Base-by-base conservation (phyloP, 1,284 basidiomycete genomes). In the Sporisorium graminicola region DNA sequence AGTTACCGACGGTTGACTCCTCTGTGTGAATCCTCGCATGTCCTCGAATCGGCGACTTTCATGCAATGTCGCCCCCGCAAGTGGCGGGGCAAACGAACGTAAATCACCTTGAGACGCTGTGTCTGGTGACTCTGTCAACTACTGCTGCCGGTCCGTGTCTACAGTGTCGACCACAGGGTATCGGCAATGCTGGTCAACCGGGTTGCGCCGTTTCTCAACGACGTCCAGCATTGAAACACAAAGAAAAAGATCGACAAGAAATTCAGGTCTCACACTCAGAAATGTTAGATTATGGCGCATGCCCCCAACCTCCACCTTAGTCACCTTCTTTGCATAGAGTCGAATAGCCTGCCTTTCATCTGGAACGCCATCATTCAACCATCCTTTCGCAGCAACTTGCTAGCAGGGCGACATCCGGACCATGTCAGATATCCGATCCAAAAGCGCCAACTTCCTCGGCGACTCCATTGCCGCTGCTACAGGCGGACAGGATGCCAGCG, bases 361-460 rank as follows among this genome's bases (percentile, higher is more conserved):
- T n/a, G n/a, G n/a, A n/a, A n/a, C n/a, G n/a, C n/a, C n/a, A n/a
- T n/a, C n/a, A n/a, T 5, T 22, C 33, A 16, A 49, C 46, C 50
- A 13, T 18, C 47, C 53, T 42, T 27, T 6, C n/a, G 12, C 10
- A 16, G 20, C 26, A 20, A 9, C 35, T 22, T 22, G n/a, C 16
- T 46, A 55, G 3, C 56, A 29, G 5, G n/a, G 5, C 16, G 4
- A 35, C n/a, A 29, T 33, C 18, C 12, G 31, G 24, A 47, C 26
- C 26, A 75, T 75, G 73, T 57, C 67, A 52, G 73, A 75, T 26
- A 70, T 75, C 22, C 61, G 73, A 16, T 35, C 61, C 7, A 75
- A 58, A 50, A 75, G 73, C 50, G 50, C 47, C 42, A 58, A 63
- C 31, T 70, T 75, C 20, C 67, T 75, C 27, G 53, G 46, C 27